These are phyloP conservation scores for Leccinum obscurum DNA, from an alignment of 768 basidiomycete species.

Conservation along the genomic window DNA sequence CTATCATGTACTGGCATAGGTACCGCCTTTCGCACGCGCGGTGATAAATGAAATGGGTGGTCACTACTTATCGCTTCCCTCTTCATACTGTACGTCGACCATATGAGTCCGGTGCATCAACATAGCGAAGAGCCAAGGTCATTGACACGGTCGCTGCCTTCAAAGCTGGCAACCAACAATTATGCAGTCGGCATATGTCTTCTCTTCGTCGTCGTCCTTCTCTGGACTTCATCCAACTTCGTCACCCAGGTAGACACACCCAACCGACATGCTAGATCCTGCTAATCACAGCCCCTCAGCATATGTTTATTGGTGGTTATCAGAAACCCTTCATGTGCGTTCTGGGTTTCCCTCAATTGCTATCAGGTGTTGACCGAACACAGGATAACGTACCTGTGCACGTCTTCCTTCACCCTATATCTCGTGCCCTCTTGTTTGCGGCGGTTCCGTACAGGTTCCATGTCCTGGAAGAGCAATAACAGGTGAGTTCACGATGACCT, in stretches of 20 bases:
- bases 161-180: constrained; percentile 25
- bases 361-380: constrained; percentile 4
- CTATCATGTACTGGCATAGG: not conserved
- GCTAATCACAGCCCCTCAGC: constrained; percentile 32
- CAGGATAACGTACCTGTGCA: constrained; percentile 89
- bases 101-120: constrained; percentile 21
- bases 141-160: constrained; percentile 1
- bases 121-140: constrained; percentile 16
- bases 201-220: constrained; percentile 71
- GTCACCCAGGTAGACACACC: constrained; percentile 64
- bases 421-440: constrained; percentile 61
- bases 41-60: not conserved
- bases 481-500: constrained; percentile 9
- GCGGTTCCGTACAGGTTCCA: constrained; percentile 17
- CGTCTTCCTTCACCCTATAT: constrained; percentile 84
- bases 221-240: constrained; percentile 91
- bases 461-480: constrained; percentile 5
- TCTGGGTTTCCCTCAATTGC: not conserved
- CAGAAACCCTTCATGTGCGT: constrained; percentile 87
- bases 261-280: not conserved
- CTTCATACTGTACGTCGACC: constrained; percentile 1
- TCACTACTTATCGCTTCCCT: not conserved
- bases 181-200: constrained; percentile 65
- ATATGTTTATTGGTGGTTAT: constrained; percentile 64
- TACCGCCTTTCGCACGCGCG: constrained; percentile 15